Base-by-base conservation (phyloP, 2,329 filamentous ascomycete genomes). In the Fusarium foetens region DNA sequence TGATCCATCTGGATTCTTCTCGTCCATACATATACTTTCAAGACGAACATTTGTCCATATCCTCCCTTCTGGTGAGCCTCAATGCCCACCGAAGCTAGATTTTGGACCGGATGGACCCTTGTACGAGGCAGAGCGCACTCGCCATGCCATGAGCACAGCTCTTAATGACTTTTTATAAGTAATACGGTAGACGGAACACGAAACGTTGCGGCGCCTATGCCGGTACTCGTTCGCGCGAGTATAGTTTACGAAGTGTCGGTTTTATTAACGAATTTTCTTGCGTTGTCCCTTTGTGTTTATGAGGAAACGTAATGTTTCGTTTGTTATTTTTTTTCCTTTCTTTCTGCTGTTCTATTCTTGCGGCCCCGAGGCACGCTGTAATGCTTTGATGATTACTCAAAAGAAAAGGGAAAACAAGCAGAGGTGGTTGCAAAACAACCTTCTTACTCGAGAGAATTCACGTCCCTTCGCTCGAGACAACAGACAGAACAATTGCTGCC, bases 171-270 rank as follows among this genome's bases (percentile, higher is more conserved):
- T 67, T 66, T 68, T 72, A 73, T 67, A 74, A 76, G 70, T 75
- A 74, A 73, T 73, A 76, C 58, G 74, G 74, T 76, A 77, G 75
- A 77, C 72, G 72, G 72, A 68, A 74, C 70, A 76, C 68, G 72
- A 67, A 75, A 66, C 59, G 63, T 52, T 75, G 60, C 52, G 74
- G 74, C 68, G 57, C 38, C 38, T 60, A 61, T 72, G 68, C 72
- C 66, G 72, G 63, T 77, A 68, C 75, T 76, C 72, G 73, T 76
- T 68, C 71, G 63, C 70, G 55, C 72, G 72, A 66, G 74, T 65
- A 74, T 71, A 63, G 66, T 60, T 75, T 71, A 73, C 67, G 65
- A 67, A 63, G 61, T 62, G 55, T 64, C 68, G 42, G 41, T 66
- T 70, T 73, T 64, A 59, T 68, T 69, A 57, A 73, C 71, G 71